Base-by-base conservation (phyloP, 352 stramenopile genomes). In the Pythium brachiatum region DNA sequence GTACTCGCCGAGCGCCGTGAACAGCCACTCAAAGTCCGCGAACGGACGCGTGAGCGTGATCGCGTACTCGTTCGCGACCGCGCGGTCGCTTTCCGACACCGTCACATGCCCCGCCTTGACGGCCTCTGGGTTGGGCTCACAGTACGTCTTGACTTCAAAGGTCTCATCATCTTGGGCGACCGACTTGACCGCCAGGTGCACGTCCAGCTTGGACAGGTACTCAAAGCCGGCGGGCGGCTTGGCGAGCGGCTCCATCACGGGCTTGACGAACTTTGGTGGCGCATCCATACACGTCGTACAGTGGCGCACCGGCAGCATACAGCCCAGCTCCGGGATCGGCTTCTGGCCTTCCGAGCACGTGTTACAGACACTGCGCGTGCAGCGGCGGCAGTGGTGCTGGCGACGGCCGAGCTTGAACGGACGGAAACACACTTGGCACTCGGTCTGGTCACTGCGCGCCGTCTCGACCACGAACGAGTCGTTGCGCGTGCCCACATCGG, bases 401-500 rank as follows among this genome's bases (percentile, higher is more conserved):
- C 86, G 79, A 71, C 86, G 79, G 11, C 86, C 83, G 26, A 94
- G 80, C 61, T 92, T 92, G 62, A 94, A 94, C 11, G 83, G 86
- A 62, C 86, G 83, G 74, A 93, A 94, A 48, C 83, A 94, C n/a
- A 94, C 83, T 56, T 94, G 86, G 34, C 86, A 94, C 62, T 94
- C 86, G n/a, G 79, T 94, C 68, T 94, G 86, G 58, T 92, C 86
- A 46, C 77, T 89, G 20, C 86, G 86, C 12, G 83, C 83, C 18
- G 83, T 88, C 71, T 94, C 83, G 18, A 82, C 83, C 15, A 85
- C 72, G 29, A 89, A 88, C 65, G 73, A 84, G 44, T 66, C 53
- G 62, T 76, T 76, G 16, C 62, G 70, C 7, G 78, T 69, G 51
- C 69, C 70, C 5, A 64, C 53, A 20, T 73, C 62, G 32, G 84